Percentiles rank a stretch among this genome's conserved stretches.
phyloP scores from a whole-genome alignment of 305 asterid species.

The Lippia alba region DNA sequence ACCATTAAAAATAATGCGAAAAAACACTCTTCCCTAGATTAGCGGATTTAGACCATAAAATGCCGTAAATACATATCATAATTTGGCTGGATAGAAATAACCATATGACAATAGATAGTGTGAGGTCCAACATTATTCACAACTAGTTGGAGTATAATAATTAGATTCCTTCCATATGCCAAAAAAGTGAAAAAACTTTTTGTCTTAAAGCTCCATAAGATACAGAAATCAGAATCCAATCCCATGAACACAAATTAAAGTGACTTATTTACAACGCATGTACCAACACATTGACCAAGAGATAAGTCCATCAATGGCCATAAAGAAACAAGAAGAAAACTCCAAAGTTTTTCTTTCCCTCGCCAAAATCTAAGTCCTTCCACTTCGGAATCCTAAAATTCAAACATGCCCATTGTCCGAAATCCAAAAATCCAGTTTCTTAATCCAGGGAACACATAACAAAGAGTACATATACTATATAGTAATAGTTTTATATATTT shows the following conservation, averaged over 20 bases:
- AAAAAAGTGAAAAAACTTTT: slow-evolving; percentile 17
- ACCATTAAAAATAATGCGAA: too few species aligned
- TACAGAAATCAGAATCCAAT: slow-evolving; percentile 33
- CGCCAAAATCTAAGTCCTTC: slow-evolving; percentile 40
- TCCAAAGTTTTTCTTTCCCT: slow-evolving; percentile 49
- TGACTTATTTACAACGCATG: not conserved
- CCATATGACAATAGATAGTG: not conserved
- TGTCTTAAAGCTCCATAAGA: slow-evolving; percentile 40
- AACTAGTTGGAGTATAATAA: not conserved
- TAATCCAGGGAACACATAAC: not conserved
- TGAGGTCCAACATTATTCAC: slow-evolving; percentile 20
- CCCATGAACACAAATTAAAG: not conserved
- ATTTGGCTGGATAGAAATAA: slow-evolving; percentile 14
- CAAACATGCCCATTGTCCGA: slow-evolving; percentile 34
- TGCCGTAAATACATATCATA: not conserved
- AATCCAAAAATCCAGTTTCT: slow-evolving; percentile 33
- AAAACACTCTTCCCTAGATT: too few species aligned
- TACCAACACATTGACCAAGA: slow-evolving; percentile 40
- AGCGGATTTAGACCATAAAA: too few species aligned
- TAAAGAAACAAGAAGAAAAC: slow-evolving; percentile 36
- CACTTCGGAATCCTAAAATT: slow-evolving; percentile 28
- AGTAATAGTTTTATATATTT: not conserved
- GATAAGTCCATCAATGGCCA: slow-evolving; percentile 34
- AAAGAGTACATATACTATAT: not conserved
- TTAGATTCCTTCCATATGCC: slow-evolving; percentile 37